phyloP scores from a whole-genome alignment of 179 eudicot genomes.

The Actinidia arguta region DNA sequence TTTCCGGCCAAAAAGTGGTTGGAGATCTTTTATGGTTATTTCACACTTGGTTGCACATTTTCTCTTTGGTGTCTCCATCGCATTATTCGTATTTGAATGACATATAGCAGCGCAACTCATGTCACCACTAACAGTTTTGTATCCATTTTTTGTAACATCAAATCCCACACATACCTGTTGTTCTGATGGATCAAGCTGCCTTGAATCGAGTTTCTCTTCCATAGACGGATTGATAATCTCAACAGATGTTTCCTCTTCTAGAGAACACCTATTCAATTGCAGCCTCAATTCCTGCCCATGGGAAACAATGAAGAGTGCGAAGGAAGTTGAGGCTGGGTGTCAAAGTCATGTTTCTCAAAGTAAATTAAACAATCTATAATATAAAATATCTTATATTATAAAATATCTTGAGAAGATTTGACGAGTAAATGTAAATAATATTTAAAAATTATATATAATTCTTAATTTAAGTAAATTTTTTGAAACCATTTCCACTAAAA shows the following conservation, averaged over 20 bases:
- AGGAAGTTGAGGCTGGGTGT: background rate
- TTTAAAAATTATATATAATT: too few relatives aligned
- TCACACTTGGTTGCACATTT: background rate
- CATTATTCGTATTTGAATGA: background rate
- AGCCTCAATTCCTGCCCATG: background rate
- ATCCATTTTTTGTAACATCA: background rate
- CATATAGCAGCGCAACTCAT: background rate
- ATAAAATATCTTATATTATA: too few relatives aligned
- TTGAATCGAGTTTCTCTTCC: background rate
- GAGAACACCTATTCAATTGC: too few relatives aligned
- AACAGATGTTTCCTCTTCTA: background rate
- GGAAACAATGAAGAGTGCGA: background rate
- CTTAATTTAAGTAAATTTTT: too few relatives aligned
- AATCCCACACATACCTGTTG: background rate
- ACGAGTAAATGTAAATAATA: too few relatives aligned
- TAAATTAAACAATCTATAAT: too few relatives aligned
- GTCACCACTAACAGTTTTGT: background rate
- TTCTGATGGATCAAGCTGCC: background rate
- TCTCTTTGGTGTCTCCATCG: background rate
- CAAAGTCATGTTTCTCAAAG: background rate
- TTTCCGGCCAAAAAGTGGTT: background rate
- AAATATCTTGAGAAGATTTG: too few relatives aligned
- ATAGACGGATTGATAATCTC: background rate
- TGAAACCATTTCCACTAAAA: too few relatives aligned
- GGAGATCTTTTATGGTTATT: background rate